Evolutionary conservation across 805 yeast genomes (phyloP), one percentile per base, ranked within the genome.

Genomic region (Brettanomyces naardenensis): DNA sequence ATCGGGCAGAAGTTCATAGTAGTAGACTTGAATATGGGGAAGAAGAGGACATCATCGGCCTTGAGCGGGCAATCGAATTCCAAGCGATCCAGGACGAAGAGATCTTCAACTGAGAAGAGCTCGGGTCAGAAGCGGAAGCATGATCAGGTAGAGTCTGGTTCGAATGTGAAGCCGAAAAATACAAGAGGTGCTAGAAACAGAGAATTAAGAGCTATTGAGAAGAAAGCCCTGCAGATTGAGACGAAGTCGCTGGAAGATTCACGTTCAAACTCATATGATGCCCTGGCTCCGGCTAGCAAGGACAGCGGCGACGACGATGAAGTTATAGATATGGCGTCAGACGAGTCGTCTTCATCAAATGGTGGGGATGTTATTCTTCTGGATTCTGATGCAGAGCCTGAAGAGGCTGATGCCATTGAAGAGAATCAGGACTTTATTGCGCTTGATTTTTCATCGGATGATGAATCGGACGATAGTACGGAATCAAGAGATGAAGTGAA

Each of bases 371-470:
- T n/a, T n/a, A n/a, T n/a, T n/a, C n/a, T n/a, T n/a, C n/a, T n/a
- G n/a, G n/a, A n/a, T n/a, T n/a, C n/a, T n/a, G n/a, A n/a, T n/a
- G n/a, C n/a, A n/a, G n/a, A n/a, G n/a, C n/a, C n/a, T n/a, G n/a
- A 26, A 19, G 36, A 39, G 31, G 26, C 25, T 3, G 67, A 69
- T 41, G 71, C 62, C 28, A 52, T 71, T 4, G 49, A 70, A 2
- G 60, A 63, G 28, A 70, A 73, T 41, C 64, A 62, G 36, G 80
- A 75, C 40, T 76, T 69, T 45, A 76, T 76, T 17, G 76, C 70
- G 10, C 73, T 76, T 52, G 80, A 73, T 11, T 64, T 68, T 36
- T 60, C 66, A 5, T 68, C 72, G 1, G 69, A 71, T 6, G 48
- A 44, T 0, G 65, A 62, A 21, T 66, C 57, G 25, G 62, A 64